phyloP scores from a whole-genome alignment of 768 basidiomycete genomes.

The Leccinellum rugosiceps region DNA sequence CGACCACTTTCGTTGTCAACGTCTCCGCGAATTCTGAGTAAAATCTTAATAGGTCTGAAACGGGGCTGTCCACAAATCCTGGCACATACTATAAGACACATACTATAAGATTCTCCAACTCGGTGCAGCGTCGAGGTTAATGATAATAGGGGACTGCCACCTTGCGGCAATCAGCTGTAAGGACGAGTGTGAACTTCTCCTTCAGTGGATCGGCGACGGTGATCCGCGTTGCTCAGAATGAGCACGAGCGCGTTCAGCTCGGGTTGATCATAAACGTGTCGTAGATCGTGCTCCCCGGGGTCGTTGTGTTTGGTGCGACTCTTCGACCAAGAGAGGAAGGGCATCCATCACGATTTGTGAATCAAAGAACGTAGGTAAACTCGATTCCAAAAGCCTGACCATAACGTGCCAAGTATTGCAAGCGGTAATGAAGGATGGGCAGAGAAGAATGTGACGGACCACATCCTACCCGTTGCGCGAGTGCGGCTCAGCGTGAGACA shows the following conservation, averaged over 20 bases:
- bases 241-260: background rate
- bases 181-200: background rate
- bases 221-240: background rate
- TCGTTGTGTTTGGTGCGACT: background rate
- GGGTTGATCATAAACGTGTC: background rate
- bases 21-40: background rate
- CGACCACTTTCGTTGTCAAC: slow-evolving; percentile 12
- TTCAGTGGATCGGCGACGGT: background rate
- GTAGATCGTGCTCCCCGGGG: slow-evolving; percentile 3
- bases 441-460: slow-evolving; percentile 25
- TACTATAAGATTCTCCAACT: slow-evolving; percentile 2
- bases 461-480: slow-evolving; percentile 19
- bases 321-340: background rate
- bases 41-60: background rate
- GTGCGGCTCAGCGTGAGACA: background rate
- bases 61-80: background rate
- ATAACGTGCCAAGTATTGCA: slow-evolving; percentile 38
- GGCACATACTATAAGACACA: slow-evolving; percentile 4
- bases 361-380: slow-evolving; percentile 17
- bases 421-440: background rate
- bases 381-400: slow-evolving; percentile 33
- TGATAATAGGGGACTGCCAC: background rate
- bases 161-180: background rate
- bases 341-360: slow-evolving; percentile 12
- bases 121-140: slow-evolving; percentile 11